These are phyloP conservation scores for Dillenia turbinata DNA, from an alignment of 164 flowering plant species.

Conservation along the genomic window DNA sequence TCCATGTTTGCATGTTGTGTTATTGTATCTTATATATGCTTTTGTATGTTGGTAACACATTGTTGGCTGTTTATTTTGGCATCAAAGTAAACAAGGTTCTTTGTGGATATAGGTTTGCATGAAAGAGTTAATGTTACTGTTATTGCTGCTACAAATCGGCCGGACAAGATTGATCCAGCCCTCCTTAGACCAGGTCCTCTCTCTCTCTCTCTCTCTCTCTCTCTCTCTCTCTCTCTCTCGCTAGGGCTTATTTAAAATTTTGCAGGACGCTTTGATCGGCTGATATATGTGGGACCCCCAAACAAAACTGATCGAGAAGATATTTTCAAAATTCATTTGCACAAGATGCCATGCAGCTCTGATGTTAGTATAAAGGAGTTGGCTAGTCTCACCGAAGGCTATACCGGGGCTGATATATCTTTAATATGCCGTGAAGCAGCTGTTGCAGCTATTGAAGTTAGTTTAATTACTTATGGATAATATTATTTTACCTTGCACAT, in stretches of 20 bases:
- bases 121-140: conserved; percentile 85
- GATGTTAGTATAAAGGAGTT: conserved; percentile 64
- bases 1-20: background rate
- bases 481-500: background rate
- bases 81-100: too few species aligned
- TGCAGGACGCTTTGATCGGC: conserved; percentile 92
- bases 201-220: conserved; percentile 1
- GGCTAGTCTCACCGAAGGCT: conserved; percentile 67
- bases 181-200: conserved; percentile 83
- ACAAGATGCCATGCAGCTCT: conserved; percentile 54
- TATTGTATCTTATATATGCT: background rate
- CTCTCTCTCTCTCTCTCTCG: background rate
- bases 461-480: conserved; percentile 12
- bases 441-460: conserved; percentile 66
- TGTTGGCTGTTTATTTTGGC: too few species aligned
- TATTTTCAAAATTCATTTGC: conserved; percentile 74
- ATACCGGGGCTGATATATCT: conserved; percentile 90
- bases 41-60: too few species aligned
- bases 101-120: conserved; percentile 57
- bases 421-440: conserved; percentile 78
- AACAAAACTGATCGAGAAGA: conserved; percentile 62
- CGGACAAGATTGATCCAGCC: conserved; percentile 95
- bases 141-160: conserved; percentile 97
- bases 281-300: conserved; percentile 93
- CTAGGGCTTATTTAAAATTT: background rate